phyloP scores from a whole-genome alignment of 768 basidiomycete species.

The Podaxis sp. region DNA sequence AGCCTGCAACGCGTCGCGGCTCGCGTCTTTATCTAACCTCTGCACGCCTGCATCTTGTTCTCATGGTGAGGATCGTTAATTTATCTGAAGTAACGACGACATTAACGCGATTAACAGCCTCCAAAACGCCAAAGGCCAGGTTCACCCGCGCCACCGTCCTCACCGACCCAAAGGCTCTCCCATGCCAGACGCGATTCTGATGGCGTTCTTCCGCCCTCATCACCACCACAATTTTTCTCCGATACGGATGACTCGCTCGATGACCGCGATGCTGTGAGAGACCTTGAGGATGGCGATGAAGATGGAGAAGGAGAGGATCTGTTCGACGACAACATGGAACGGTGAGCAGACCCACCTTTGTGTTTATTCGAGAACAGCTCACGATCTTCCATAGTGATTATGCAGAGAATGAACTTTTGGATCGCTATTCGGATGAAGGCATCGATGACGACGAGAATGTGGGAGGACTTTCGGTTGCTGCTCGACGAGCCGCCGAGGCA shows the following conservation, averaged over 20 bases:
- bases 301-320: conserved; percentile 94
- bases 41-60: neutral
- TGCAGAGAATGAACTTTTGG: conserved; percentile 75
- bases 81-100: conserved; percentile 16
- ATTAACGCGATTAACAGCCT: conserved; percentile 26
- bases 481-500: conserved; percentile 80
- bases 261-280: conserved; percentile 64
- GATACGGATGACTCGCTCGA: conserved; percentile 84
- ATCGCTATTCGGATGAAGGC: conserved; percentile 84
- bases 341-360: conserved; percentile 42
- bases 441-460: conserved; percentile 81
- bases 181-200: conserved; percentile 56
- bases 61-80: conserved; percentile 5
- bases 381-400: conserved; percentile 64
- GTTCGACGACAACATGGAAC: conserved; percentile 76
- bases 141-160: conserved; percentile 52
- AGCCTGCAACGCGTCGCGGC: conserved; percentile 26
- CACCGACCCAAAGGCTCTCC: conserved; percentile 41
- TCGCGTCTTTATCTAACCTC: conserved; percentile 8
- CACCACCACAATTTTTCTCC: conserved; percentile 79
- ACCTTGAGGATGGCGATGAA: conserved; percentile 70
- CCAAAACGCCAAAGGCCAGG: conserved; percentile 66
- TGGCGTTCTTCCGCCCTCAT: conserved; percentile 84
- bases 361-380: conserved; percentile 13
- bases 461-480: conserved; percentile 64